Base-by-base conservation (phyloP, 495 filamentous ascomycete genomes). In the Aspergillus hancockii region DNA sequence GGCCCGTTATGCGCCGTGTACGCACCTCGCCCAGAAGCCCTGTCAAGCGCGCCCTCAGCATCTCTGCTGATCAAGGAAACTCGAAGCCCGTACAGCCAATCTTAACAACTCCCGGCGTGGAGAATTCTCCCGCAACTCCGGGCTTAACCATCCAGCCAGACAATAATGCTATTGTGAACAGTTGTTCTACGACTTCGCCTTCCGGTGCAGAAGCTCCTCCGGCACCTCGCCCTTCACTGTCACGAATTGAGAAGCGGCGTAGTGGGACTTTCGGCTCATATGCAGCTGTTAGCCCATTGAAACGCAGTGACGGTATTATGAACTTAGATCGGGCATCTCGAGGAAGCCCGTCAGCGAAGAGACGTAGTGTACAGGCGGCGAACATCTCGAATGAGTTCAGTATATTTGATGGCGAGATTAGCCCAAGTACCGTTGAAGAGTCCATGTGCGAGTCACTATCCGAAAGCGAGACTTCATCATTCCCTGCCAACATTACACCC, bases 281-380 rank as follows among this genome's bases (percentile, higher is more conserved):
- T 32, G 75, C 86, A 16, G 85, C 88, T 49, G 86, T 88, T 30
- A 97, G 93, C 68, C 94, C 94, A 0, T 75, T 98, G 46, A 98
- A 98, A 75, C 85, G 95, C 50, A 95, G 86, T 64, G 94, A 98
- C 71, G 88, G 89, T 7, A 88, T 88, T 14, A 94, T 96, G 89
- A 90, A 90, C 65, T 71, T 95, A 14, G 93, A 95, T 61, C 86
- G 88, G 51, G 75, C 85, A 16, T 84, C 80, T 58, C 77, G 88
- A n/a, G 90, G 88, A 36, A 96, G 90, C 63, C 92, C 93, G 2
- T 88, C 91, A 21, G 85, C 90, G 13, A 97, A 97, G 79, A 81
- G 93, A 47, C 85, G 93, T 58, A 96, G 92, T 68, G 74, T 93
- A 36, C 90, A 94, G 63, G 85, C 85, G 12, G 77, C 85, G 0